A percentile compares a stretch with the other conserved stretches of the same genome.
Conservation (phyloP, 306 rosid species). For the Vicia villosa region DNA sequence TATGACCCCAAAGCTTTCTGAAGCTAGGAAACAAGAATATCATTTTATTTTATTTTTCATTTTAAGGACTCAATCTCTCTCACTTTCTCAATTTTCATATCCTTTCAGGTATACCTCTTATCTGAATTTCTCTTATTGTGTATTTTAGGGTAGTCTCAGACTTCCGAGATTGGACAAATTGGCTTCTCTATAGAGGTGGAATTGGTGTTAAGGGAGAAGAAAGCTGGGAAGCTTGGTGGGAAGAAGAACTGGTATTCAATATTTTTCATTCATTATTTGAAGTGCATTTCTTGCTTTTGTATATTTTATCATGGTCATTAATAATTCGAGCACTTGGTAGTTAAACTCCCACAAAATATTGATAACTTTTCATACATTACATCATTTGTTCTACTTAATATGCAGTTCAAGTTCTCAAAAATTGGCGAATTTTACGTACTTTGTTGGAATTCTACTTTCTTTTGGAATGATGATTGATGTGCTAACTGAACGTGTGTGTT, state of each 20-base stretch:
- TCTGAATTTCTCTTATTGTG: slow-evolving; percentile 34
- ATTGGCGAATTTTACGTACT: background rate
- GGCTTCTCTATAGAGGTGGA: slow-evolving; percentile 95
- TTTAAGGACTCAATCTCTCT: background rate
- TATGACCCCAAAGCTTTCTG: background rate
- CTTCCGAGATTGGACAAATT: slow-evolving; percentile 95
- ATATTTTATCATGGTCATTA: background rate
- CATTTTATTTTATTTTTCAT: background rate
- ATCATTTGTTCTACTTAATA: background rate
- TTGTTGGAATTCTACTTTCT: background rate
- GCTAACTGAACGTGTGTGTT: background rate
- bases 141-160: slow-evolving; percentile 77
- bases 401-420: background rate
- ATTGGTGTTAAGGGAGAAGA: slow-evolving; percentile 97
- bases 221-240: slow-evolving; percentile 99
- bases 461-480: slow-evolving; percentile 2
- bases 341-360: slow-evolving; percentile 10
- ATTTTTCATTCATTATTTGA: slow-evolving; percentile 13
- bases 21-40: background rate
- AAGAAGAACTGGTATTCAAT: slow-evolving; percentile 85
- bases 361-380: background rate
- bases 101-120: slow-evolving; percentile 8
- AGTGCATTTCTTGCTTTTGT: slow-evolving; percentile 6
- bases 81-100: background rate
- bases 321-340: slow-evolving; percentile 2